A percentile compares a stretch with the other conserved stretches of the same genome.
phyloP scores from a whole-genome alignment of 352 stramenopile species.

The Phytophthora citricola region DNA sequence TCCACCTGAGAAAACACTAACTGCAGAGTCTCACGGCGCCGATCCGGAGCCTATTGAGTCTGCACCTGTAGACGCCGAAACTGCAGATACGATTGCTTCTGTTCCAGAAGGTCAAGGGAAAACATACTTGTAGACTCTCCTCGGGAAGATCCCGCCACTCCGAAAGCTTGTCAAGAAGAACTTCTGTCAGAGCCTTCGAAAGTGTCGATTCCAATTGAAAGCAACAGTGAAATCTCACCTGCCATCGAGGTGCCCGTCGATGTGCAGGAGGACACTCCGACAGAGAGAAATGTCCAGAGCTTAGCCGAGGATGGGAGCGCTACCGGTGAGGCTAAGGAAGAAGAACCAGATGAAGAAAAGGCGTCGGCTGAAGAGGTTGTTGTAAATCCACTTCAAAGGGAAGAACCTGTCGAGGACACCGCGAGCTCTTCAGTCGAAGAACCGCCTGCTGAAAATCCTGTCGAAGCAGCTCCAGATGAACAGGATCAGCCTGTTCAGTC shows the following conservation, averaged over 20 bases:
- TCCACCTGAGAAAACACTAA: neutral
- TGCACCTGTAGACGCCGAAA: slow-evolving; percentile 3
- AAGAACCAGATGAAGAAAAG: neutral
- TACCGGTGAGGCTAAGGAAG: slow-evolving; percentile 5
- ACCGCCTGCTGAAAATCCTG: slow-evolving; percentile 1
- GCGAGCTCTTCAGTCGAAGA: neutral
- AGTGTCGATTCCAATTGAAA: neutral
- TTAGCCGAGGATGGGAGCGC: neutral
- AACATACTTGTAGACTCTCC: neutral
- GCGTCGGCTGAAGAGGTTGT: neutral
- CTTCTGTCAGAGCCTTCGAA: neutral
- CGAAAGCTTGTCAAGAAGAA: slow-evolving; percentile 5
- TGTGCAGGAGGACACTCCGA: neutral
- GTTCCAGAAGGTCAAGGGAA: neutral
- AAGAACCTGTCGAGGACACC: slow-evolving; percentile 3
- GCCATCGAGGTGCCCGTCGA: slow-evolving; percentile 1
- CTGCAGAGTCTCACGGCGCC: neutral
- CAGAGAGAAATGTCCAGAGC: slow-evolving; percentile 1
- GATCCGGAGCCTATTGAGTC: neutral
- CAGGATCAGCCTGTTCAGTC: neutral
- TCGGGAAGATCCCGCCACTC: neutral
- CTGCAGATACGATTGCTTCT: neutral
- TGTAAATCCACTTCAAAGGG: neutral
- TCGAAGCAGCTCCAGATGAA: neutral
- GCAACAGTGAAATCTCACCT: neutral